A percentile compares a stretch with the other conserved stretches of the same genome.
Conservation (phyloP, 371 early-diverging fungal genomes). For the Blastocladiella emersonii region DNA sequence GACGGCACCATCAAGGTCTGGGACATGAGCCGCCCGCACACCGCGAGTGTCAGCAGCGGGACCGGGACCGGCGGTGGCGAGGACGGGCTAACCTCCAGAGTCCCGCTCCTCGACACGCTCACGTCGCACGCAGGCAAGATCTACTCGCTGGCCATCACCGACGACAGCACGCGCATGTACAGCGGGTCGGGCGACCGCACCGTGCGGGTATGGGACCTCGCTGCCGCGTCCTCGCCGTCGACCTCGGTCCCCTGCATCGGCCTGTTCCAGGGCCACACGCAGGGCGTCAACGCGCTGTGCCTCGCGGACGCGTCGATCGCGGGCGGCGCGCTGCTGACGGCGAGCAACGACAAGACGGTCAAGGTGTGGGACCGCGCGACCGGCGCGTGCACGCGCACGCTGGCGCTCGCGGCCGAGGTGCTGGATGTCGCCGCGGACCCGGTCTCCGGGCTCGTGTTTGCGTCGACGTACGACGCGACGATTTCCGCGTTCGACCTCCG, state of each 20-base stretch:
- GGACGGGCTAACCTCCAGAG: too few species aligned
- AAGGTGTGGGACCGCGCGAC: constrained; percentile 45
- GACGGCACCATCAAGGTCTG: constrained; percentile 46
- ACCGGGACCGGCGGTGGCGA: background rate
- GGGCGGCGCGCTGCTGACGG: constrained; percentile 26
- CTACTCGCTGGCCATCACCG: constrained; percentile 29
- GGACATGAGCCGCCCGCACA: constrained; percentile 4
- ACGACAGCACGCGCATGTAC: constrained; percentile 6
- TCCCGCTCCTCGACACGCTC: constrained; percentile 12
- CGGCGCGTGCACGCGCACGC: constrained; percentile 24
- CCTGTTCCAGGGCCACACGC: constrained; percentile 41
- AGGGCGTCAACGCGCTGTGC: constrained; percentile 39
- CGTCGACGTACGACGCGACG: constrained; percentile 44
- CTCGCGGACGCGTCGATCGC: constrained; percentile 12
- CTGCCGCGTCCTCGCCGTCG: background rate
- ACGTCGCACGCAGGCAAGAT: constrained; percentile 38
- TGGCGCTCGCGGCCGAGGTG: constrained; percentile 34
- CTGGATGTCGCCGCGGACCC: constrained; percentile 34
- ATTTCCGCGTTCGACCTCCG: constrained; percentile 34
- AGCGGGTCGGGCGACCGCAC: constrained; percentile 6
- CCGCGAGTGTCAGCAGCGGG: constrained; percentile 2
- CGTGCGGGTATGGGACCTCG: constrained; percentile 29
- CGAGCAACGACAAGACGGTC: constrained; percentile 39
- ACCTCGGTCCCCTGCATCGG: constrained; percentile 22
- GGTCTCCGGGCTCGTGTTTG: constrained; percentile 30